Conservation (phyloP, 2,329 filamentous ascomycete species). For the Raffaelea ambrosiae region DNA sequence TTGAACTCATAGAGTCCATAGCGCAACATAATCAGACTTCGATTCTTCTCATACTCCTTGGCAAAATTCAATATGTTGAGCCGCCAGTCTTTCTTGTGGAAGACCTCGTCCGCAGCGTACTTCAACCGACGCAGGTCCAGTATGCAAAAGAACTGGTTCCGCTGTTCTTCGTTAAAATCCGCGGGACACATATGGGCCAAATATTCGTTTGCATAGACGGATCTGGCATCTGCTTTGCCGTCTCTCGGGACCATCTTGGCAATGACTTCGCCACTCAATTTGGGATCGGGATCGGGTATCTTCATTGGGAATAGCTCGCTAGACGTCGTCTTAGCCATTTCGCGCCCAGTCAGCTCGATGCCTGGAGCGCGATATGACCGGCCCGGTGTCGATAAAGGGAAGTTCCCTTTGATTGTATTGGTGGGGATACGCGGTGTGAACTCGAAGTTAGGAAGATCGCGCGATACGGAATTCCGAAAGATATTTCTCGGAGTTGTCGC, state of each 20-base stretch:
- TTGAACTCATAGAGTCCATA: slow-evolving; percentile 57
- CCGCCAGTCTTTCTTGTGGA: slow-evolving; percentile 53
- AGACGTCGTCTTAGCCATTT: slow-evolving; percentile 39
- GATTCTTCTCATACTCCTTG: slow-evolving; percentile 57
- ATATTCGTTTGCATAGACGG: slow-evolving; percentile 53
- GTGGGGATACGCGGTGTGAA: slow-evolving; percentile 38
- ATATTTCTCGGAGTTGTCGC: slow-evolving; percentile 23
- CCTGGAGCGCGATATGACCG: slow-evolving; percentile 34
- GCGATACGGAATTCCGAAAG: slow-evolving; percentile 21
- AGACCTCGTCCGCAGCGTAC: slow-evolving; percentile 53
- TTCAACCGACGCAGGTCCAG: slow-evolving; percentile 54
- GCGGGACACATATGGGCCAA: slow-evolving; percentile 47
- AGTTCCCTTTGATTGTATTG: slow-evolving; percentile 38
- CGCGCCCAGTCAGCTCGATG: slow-evolving; percentile 37
- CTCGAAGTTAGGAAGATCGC: slow-evolving; percentile 18
- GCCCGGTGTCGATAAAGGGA: slow-evolving; percentile 36
- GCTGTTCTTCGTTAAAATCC: slow-evolving; percentile 49
- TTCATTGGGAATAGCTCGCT: slow-evolving; percentile 50
- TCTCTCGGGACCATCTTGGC: slow-evolving; percentile 45
- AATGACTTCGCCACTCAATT: slow-evolving; percentile 46
- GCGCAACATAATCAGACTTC: slow-evolving; percentile 51
- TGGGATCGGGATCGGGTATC: slow-evolving; percentile 47
- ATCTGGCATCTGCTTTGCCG: slow-evolving; percentile 37
- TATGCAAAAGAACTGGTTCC: slow-evolving; percentile 55
- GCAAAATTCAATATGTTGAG: slow-evolving; percentile 54